Evolutionary conservation across 1,284 basidiomycete genomes (phyloP).

Genomic region (Meira nashicola): DNA sequence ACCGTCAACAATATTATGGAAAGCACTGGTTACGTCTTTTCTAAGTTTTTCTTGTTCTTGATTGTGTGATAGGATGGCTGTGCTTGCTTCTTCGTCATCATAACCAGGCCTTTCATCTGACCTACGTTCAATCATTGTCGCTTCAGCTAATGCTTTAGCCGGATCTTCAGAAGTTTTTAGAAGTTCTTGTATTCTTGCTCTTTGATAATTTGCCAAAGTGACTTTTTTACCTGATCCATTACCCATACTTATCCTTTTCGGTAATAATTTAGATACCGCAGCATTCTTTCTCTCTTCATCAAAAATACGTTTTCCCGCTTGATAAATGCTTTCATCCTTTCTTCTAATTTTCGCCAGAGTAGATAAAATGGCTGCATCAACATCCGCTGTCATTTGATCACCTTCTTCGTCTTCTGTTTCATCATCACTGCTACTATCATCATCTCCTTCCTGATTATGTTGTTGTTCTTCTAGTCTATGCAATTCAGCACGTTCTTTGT

Average conservation of each 20-base stretch:
- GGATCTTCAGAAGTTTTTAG: slow-evolving; percentile 42
- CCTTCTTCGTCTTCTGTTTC: slow-evolving; percentile 92
- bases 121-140: slow-evolving; percentile 27
- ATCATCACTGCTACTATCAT: slow-evolving; percentile 54
- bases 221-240: slow-evolving; percentile 34
- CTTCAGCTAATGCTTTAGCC: slow-evolving; percentile 46
- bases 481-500: slow-evolving; percentile 45
- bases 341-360: slow-evolving; percentile 80
- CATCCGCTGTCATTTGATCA: slow-evolving; percentile 84
- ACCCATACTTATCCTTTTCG: slow-evolving; percentile 15
- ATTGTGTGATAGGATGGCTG: slow-evolving; percentile 62
- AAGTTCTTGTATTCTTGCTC: slow-evolving; percentile 42
- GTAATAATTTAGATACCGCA: slow-evolving; percentile 6
- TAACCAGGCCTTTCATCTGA: background rate
- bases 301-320: slow-evolving; percentile 55
- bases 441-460: slow-evolving; percentile 10
- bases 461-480: slow-evolving; percentile 44
- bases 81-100: slow-evolving; percentile 16
- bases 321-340: slow-evolving; percentile 79
- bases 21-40: slow-evolving; percentile 77
- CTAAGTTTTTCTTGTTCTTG: slow-evolving; percentile 74
- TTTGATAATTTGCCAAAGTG: slow-evolving; percentile 49
- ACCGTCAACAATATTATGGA: slow-evolving; percentile 58
- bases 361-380: slow-evolving; percentile 89
- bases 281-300: slow-evolving; percentile 21